These are phyloP conservation scores for Rubia balearica DNA, from an alignment of 305 asterid genomes.

Conservation along the genomic window DNA sequence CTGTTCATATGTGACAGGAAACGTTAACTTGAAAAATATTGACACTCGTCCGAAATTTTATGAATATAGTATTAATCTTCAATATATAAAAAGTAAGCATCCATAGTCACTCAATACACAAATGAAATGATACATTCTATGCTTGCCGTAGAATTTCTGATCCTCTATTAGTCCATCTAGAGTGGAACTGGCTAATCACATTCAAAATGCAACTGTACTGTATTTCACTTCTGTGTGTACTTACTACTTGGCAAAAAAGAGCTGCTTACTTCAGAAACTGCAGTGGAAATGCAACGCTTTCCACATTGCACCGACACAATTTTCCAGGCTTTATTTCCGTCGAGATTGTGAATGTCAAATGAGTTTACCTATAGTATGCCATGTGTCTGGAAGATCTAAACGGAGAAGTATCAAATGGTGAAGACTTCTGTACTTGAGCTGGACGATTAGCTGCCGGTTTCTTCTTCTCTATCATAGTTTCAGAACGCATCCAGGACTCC, in stretches of 20 bases:
- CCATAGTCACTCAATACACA: background rate
- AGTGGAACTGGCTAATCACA: background rate
- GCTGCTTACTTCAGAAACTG: background rate
- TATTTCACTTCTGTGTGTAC: background rate
- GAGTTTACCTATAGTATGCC: slow-evolving; percentile 71
- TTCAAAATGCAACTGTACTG: background rate
- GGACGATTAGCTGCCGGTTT: slow-evolving; percentile 30
- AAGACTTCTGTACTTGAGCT: slow-evolving; percentile 37
- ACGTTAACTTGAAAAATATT: background rate
- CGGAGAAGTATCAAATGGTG: slow-evolving; percentile 70
- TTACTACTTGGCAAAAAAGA: background rate
- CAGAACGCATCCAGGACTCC: slow-evolving; percentile 79
- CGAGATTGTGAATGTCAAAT: background rate
- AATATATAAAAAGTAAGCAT: too few species aligned
- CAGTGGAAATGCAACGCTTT: background rate
- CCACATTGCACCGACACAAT: background rate
- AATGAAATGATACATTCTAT: background rate
- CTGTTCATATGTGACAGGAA: too few species aligned
- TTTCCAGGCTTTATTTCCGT: background rate
- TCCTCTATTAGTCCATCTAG: background rate
- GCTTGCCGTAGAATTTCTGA: background rate
- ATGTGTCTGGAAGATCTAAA: slow-evolving; percentile 84
- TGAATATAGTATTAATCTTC: background rate
- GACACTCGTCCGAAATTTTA: background rate
- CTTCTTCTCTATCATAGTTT: slow-evolving; percentile 73